Conservation (phyloP, 2,329 filamentous ascomycete species). For the Cercospora sp. region DNA sequence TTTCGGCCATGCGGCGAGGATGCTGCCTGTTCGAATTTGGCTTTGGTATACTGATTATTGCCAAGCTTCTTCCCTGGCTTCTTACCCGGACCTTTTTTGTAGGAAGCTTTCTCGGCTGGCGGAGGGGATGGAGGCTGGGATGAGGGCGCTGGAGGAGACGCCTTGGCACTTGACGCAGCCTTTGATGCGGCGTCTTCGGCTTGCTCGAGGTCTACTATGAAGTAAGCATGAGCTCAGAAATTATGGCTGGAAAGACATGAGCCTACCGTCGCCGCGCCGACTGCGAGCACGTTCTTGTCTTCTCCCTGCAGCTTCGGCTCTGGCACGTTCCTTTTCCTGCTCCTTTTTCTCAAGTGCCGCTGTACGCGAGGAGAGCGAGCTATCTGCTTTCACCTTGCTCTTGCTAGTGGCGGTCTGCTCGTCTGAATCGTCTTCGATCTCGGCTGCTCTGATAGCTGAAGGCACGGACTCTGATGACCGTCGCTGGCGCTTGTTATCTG, state of each 20-base stretch:
- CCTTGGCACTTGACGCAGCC: constrained; percentile 39
- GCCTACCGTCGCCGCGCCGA: constrained; percentile 74
- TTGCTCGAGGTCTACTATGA: constrained; percentile 49
- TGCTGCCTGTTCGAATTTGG: constrained; percentile 47
- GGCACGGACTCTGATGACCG: constrained; percentile 71
- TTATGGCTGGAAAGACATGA: background rate
- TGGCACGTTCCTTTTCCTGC: constrained; percentile 69
- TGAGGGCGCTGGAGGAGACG: constrained; percentile 45
- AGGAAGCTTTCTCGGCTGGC: constrained; percentile 48
- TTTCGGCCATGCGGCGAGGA: constrained; percentile 47
- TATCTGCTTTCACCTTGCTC: constrained; percentile 45
- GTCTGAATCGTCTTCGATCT: constrained; percentile 66
- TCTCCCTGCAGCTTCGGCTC: constrained; percentile 73
- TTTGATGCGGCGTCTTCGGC: constrained; percentile 66
- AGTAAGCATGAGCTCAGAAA: constrained; percentile 9
- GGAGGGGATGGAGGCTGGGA: constrained; percentile 42
- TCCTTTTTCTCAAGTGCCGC: constrained; percentile 64
- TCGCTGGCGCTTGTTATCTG: constrained; percentile 75
- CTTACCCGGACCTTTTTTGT: constrained; percentile 65
- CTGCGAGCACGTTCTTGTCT: constrained; percentile 80
- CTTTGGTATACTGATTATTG: constrained; percentile 79
- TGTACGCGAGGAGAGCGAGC: constrained; percentile 56
- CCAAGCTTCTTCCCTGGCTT: constrained; percentile 58
- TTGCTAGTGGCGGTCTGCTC: constrained; percentile 55
- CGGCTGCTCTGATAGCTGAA: constrained; percentile 49